phyloP scores from a whole-genome alignment of 352 stramenopile genomes.

The Phytophthora niederhauseri region DNA sequence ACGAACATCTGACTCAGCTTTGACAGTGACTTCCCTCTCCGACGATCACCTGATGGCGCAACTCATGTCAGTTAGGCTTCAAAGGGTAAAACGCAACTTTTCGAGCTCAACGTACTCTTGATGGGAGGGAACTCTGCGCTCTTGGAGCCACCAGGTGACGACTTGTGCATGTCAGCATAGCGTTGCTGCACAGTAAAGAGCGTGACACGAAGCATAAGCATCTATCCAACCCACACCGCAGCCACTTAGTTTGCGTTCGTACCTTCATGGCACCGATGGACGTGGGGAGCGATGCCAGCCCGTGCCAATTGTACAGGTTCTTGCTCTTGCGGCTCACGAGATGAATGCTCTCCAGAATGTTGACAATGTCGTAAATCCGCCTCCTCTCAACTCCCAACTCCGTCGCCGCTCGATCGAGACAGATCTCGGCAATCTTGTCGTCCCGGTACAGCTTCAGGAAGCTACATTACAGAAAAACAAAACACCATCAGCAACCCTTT shows the following conservation, averaged over 20 bases:
- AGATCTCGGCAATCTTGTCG: conserved; percentile 77
- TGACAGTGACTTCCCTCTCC: conserved; percentile 88
- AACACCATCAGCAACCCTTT: not conserved
- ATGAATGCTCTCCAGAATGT: conserved; percentile 96
- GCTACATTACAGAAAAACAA: conserved; percentile 36
- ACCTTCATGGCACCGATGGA: conserved; percentile 83
- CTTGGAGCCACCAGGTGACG: conserved; percentile 21
- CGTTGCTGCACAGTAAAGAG: conserved; percentile 36
- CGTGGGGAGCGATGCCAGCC: conserved; percentile 62
- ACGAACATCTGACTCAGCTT: conserved; percentile 96
- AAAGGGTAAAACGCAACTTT: not conserved
- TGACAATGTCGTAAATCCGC: conserved; percentile 98
- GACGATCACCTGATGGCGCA: conserved; percentile 66
- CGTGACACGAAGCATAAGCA: not conserved
- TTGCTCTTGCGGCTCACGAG: conserved; percentile 96
- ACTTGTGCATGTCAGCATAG: conserved; percentile 51
- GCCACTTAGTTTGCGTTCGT: not conserved
- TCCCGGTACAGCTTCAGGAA: conserved; percentile 81
- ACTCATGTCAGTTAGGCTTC: conserved; percentile 10
- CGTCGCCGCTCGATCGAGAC: conserved; percentile 65
- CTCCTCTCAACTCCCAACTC: conserved; percentile 91
- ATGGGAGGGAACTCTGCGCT: conserved; percentile 55
- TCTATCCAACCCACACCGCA: not conserved
- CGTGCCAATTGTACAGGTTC: conserved; percentile 96
- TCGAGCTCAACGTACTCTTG: conserved; percentile 51